phyloP scores from a whole-genome alignment of 2,329 filamentous ascomycete genomes.

The Magnaporthiopsis poae region DNA sequence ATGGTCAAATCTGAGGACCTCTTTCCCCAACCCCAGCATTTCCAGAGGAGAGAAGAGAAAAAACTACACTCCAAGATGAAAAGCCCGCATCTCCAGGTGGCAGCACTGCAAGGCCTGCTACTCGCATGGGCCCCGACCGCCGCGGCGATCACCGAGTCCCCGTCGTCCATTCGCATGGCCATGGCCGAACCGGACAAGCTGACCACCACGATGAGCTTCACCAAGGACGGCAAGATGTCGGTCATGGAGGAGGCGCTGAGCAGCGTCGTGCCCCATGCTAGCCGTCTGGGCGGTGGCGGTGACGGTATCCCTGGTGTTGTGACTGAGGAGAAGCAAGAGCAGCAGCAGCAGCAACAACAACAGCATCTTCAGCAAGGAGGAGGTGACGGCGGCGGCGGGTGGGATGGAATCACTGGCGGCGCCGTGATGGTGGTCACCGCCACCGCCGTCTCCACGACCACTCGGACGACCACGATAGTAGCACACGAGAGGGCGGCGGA shows the following conservation, averaged over 20 bases:
- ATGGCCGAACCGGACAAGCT: background rate
- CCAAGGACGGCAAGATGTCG: background rate
- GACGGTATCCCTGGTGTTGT: background rate
- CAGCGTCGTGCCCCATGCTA: background rate
- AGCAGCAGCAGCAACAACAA: no score
- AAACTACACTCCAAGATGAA: background rate
- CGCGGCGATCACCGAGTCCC: background rate
- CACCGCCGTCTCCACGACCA: no score
- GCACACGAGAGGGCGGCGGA: no score
- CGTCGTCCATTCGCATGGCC: no score
- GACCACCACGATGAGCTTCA: slow-evolving; percentile 1
- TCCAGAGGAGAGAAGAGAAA: background rate
- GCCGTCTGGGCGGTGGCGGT: no score
- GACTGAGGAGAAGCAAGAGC: no score
- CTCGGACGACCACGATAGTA: no score
- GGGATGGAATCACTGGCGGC: no score
- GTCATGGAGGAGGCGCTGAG: background rate
- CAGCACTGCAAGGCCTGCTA: background rate
- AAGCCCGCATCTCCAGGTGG: background rate
- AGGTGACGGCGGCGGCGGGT: no score
- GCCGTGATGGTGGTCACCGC: no score
- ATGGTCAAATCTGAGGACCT: no score
- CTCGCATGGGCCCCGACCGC: background rate
- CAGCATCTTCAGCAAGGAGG: no score
- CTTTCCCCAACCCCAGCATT: background rate